Evolutionary conservation across 495 filamentous ascomycete genomes (phyloP).

Genomic region (Penicillium daleae): DNA sequence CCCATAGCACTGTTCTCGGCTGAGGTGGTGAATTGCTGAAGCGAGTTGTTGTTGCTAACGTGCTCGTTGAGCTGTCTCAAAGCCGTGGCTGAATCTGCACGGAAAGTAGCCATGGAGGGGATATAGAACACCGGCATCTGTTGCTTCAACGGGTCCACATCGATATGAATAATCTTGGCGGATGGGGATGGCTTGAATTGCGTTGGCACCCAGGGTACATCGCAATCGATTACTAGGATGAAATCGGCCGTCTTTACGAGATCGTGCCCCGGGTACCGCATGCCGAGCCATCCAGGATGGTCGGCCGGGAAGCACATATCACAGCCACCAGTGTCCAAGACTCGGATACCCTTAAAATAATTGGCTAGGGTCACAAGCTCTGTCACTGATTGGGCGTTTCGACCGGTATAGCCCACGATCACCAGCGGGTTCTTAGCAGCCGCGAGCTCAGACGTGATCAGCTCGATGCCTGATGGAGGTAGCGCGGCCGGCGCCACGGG

Average conservation of each 20-base stretch:
- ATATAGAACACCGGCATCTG: slow-evolving; percentile 87
- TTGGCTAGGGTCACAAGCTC: slow-evolving; percentile 80
- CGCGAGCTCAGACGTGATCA: slow-evolving; percentile 71
- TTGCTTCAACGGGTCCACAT: slow-evolving; percentile 85
- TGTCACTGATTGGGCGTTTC: slow-evolving; percentile 68
- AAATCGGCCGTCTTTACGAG: slow-evolving; percentile 76
- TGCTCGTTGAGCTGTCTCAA: slow-evolving; percentile 73
- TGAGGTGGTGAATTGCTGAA: slow-evolving; percentile 50
- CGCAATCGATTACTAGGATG: slow-evolving; percentile 86
- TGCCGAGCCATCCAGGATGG: slow-evolving; percentile 72
- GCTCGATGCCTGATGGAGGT: slow-evolving; percentile 62
- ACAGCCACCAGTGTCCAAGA: slow-evolving; percentile 86
- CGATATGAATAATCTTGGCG: slow-evolving; percentile 78
- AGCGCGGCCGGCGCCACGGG: slow-evolving; percentile 77
- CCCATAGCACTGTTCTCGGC: slow-evolving; percentile 54
- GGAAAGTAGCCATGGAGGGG: slow-evolving; percentile 71
- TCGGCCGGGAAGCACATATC: slow-evolving; percentile 96
- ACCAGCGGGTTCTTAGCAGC: slow-evolving; percentile 76
- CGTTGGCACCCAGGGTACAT: slow-evolving; percentile 75
- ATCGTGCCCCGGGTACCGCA: slow-evolving; percentile 77
- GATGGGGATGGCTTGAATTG: slow-evolving; percentile 55
- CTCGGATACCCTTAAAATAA: slow-evolving; percentile 75
- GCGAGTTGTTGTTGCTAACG: slow-evolving; percentile 47
- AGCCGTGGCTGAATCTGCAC: slow-evolving; percentile 71
- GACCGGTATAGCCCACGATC: slow-evolving; percentile 82